Evolutionary conservation across 108 stramenopile genomes (phyloP).

Genomic region (Asterionellopsis glacialis): DNA sequence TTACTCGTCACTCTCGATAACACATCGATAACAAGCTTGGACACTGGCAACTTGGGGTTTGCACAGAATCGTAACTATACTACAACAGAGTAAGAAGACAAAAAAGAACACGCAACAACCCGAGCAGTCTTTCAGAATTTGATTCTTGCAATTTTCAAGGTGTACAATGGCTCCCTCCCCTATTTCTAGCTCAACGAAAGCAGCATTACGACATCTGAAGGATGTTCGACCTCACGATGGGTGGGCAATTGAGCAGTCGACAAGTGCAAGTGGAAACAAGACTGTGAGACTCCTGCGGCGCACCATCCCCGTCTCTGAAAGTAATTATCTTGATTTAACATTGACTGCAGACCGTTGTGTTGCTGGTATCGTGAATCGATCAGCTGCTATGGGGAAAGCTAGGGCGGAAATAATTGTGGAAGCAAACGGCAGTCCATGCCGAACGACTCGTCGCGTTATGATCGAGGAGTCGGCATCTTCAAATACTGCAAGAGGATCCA

Average conservation of each 20-base stretch:
- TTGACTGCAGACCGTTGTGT: slow-evolving; percentile 11
- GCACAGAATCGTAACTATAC: no score
- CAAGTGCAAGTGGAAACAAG: slow-evolving; percentile 7
- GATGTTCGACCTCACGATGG: slow-evolving; percentile 51
- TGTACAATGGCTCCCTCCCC: background rate
- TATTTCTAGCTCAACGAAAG: slow-evolving; percentile 23
- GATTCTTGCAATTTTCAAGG: no score
- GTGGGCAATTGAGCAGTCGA: slow-evolving; percentile 34
- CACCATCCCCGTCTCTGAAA: slow-evolving; percentile 28
- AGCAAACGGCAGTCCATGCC: background rate
- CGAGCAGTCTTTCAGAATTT: slow-evolving; percentile 1
- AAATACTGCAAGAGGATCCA: background rate
- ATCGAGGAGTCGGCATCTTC: background rate
- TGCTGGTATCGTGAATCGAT: slow-evolving; percentile 19
- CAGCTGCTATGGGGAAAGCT: no score
- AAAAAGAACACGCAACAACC: background rate
- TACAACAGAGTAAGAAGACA: no score
- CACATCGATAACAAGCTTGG: no score
- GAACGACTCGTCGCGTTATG: background rate
- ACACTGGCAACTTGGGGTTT: no score
- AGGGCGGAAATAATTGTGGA: background rate
- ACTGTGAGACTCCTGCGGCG: slow-evolving; percentile 39
- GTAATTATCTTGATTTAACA: slow-evolving; percentile 23
- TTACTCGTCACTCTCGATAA: no score
- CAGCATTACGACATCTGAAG: slow-evolving; percentile 42